Conservation (phyloP, 805 yeast genomes). For the Metschnikowia drakensbergensis region DNA sequence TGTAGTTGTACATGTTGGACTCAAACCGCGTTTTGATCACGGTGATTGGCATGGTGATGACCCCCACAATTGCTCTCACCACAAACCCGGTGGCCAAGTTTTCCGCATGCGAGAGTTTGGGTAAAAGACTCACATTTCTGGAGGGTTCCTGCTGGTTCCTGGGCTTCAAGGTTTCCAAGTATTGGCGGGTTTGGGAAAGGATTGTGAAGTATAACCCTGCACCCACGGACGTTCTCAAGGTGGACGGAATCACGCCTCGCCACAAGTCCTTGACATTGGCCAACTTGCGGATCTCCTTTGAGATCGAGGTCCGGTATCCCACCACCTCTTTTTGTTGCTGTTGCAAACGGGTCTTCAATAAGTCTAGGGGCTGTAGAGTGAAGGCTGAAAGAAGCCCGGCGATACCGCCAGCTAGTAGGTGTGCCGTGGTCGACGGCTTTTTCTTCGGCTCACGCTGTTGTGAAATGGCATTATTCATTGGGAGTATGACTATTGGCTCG, state of each 20-base stretch:
- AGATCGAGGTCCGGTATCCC: conserved; percentile 26
- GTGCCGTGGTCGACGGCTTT: conserved; percentile 32
- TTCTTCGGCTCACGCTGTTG: conserved; percentile 1
- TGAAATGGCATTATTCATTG: neutral
- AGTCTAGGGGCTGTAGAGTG: conserved; percentile 81
- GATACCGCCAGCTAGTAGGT: conserved; percentile 72
- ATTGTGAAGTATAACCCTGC: conserved; percentile 81
- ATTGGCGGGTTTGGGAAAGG: conserved; percentile 57
- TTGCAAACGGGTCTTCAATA: conserved; percentile 83
- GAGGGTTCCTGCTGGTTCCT: conserved; percentile 24
- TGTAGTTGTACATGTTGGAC: conserved; percentile 70
- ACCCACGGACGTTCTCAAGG: conserved; percentile 84
- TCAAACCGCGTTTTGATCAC: conserved; percentile 86
- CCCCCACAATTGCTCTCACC: conserved; percentile 79
- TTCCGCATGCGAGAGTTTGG: conserved; percentile 64
- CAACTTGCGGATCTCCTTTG: conserved; percentile 42
- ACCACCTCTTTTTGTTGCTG: conserved; percentile 32
- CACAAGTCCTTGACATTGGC: conserved; percentile 55
- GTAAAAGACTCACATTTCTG: conserved; percentile 41
- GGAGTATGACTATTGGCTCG: neutral
- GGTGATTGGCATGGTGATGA: conserved; percentile 91
- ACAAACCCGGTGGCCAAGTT: conserved; percentile 75
- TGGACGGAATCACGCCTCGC: conserved; percentile 94
- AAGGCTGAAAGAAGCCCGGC: conserved; percentile 85
- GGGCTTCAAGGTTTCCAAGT: conserved; percentile 35